A percentile compares a stretch with the other conserved stretches of the same genome.
Conservation (phyloP, 1,284 basidiomycete genomes). For the Coniferiporia weirii region DNA sequence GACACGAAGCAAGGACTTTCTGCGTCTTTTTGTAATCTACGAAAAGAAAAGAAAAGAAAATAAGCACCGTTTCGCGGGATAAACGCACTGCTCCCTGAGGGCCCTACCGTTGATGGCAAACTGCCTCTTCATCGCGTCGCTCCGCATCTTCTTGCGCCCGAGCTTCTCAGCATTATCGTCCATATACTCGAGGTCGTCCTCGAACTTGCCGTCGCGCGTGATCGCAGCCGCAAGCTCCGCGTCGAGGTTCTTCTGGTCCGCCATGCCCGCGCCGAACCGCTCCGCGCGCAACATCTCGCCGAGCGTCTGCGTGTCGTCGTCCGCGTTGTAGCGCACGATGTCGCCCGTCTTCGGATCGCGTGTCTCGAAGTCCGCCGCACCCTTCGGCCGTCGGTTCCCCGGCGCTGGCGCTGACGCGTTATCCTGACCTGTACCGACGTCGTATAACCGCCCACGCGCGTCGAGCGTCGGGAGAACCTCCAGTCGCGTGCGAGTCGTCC, state of each 20-base stretch:
- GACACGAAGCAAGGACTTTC: conserved; percentile 82
- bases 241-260: conserved; percentile 89
- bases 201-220: conserved; percentile 80
- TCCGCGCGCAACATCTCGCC: conserved; percentile 94
- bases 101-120: conserved; percentile 89
- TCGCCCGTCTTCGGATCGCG: conserved; percentile 87
- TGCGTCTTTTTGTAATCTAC: conserved; percentile 93
- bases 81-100: not conserved
- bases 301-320: conserved; percentile 83
- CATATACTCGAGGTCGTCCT: conserved; percentile 89
- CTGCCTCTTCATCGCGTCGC: conserved; percentile 92
- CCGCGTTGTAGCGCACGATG: conserved; percentile 78
- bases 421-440: conserved; percentile 71
- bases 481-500: conserved; percentile 47
- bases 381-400: conserved; percentile 74
- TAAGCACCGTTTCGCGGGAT: not conserved
- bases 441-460: conserved; percentile 82
- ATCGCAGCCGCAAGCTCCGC: conserved; percentile 86
- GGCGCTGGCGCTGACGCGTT: conserved; percentile 41
- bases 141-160: conserved; percentile 90
- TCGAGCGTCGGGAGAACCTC: conserved; percentile 91
- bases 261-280: conserved; percentile 80
- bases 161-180: conserved; percentile 95
- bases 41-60: no score
- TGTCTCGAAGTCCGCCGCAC: conserved; percentile 61